These are phyloP conservation scores for Prunus yedoensis DNA, from an alignment of 331 rosid genomes.

Conservation along the genomic window DNA sequence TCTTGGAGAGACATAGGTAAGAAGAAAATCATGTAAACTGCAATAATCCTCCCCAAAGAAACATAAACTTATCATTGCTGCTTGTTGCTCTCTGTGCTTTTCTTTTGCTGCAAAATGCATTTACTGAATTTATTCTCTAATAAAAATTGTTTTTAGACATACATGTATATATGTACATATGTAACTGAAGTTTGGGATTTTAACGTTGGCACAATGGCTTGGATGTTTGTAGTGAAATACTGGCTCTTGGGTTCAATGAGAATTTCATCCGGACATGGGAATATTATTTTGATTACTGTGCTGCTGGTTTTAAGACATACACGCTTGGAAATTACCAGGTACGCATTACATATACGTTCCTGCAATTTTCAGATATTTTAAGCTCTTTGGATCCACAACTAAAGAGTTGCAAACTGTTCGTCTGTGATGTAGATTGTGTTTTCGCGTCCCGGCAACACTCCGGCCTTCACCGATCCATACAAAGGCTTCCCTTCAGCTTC, in stretches of 20 bases:
- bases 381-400: neutral
- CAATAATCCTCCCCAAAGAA: neutral
- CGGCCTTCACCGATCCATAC: conserved; percentile 50
- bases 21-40: neutral
- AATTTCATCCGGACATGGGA: conserved; percentile 92
- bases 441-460: conserved; percentile 73
- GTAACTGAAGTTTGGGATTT: neutral
- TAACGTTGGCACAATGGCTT: neutral
- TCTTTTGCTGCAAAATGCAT: neutral
- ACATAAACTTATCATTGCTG: neutral
- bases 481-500: conserved; percentile 44
- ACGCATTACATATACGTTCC: neutral
- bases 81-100: too few relatives aligned
- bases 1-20: conserved; percentile 62
- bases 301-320: conserved; percentile 77
- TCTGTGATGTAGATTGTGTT: conserved; percentile 59
- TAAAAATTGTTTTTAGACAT: too few relatives aligned
- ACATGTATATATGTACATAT: too few relatives aligned
- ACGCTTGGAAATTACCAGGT: conserved; percentile 91
- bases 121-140: neutral
- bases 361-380: neutral
- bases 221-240: conserved; percentile 47
- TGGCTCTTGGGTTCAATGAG: conserved; percentile 63
- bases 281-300: conserved; percentile 81
- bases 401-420: neutral